Conservation (phyloP, 805 yeast species). For the Yamadazyma kitorensis region DNA sequence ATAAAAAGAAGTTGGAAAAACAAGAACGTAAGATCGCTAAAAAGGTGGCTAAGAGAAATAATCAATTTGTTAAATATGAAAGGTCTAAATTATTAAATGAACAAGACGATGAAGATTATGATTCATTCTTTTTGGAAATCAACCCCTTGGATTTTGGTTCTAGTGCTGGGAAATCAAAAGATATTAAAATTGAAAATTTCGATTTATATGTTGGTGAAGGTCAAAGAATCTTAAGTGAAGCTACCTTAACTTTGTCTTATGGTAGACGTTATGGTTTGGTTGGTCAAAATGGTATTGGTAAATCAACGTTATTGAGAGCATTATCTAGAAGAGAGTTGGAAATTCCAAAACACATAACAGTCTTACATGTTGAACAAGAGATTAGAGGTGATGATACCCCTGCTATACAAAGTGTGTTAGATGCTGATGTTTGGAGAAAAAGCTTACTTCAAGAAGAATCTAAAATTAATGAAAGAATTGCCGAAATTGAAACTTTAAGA, state of each 20-base stretch:
- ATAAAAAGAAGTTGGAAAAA: constrained; percentile 92
- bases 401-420: constrained; percentile 93
- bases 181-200: constrained; percentile 87
- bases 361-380: constrained; percentile 97
- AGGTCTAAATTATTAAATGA: constrained; percentile 86
- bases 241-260: constrained; percentile 79
- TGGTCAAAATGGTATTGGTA: constrained; percentile 99
- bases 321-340: constrained; percentile 89
- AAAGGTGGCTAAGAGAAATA: constrained; percentile 88
- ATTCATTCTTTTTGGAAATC: constrained; percentile 89
- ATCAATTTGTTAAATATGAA: constrained; percentile 82
- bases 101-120: constrained; percentile 72
- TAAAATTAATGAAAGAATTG: constrained; percentile 69
- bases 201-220: constrained; percentile 97
- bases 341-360: constrained; percentile 92
- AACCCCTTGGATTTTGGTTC: constrained; percentile 88
- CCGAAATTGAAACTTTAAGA: constrained; percentile 69
- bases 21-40: constrained; percentile 97
- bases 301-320: constrained; percentile 89
- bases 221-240: constrained; percentile 84
- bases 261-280: constrained; percentile 97
- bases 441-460: constrained; percentile 74
- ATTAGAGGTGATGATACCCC: constrained; percentile 87
- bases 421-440: constrained; percentile 99
- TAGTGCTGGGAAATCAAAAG: constrained; percentile 93